phyloP scores from a whole-genome alignment of 305 asterid genomes.

The Plantago coronopus region DNA sequence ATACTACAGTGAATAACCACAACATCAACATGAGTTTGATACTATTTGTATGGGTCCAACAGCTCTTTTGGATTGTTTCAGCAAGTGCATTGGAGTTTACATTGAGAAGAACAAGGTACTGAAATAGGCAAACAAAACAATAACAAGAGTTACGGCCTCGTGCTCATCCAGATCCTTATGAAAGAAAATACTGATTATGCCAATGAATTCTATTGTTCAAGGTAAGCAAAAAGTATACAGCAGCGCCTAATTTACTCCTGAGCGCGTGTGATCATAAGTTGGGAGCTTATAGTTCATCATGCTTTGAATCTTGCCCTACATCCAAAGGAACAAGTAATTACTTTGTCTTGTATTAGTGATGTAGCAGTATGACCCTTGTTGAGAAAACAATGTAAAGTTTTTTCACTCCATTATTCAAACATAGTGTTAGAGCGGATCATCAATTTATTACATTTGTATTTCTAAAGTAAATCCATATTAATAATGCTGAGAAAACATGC shows the following conservation, averaged over 20 bases:
- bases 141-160: background rate
- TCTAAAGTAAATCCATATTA: too few relatives aligned
- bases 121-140: background rate
- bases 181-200: background rate
- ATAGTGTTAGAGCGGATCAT: too few relatives aligned
- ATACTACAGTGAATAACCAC: too few relatives aligned
- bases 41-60: background rate
- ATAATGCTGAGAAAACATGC: too few relatives aligned
- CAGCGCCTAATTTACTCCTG: too few relatives aligned
- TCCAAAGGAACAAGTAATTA: slow-evolving; percentile 18
- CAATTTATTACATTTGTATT: too few relatives aligned
- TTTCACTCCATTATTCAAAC: background rate
- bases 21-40: too few relatives aligned
- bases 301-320: slow-evolving; percentile 37
- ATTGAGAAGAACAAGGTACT: background rate
- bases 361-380: too few relatives aligned
- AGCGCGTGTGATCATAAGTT: slow-evolving; percentile 14
- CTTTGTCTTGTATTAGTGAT: background rate
- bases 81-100: background rate
- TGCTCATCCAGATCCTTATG: background rate
- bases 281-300: slow-evolving; percentile 41
- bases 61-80: background rate
- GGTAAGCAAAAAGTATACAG: slow-evolving; percentile 2
- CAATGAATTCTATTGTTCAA: too few relatives aligned
- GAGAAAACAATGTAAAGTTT: background rate